These are phyloP conservation scores for Isatis lusitanica DNA, from an alignment of 441 rosid genomes.

Conservation along the genomic window DNA sequence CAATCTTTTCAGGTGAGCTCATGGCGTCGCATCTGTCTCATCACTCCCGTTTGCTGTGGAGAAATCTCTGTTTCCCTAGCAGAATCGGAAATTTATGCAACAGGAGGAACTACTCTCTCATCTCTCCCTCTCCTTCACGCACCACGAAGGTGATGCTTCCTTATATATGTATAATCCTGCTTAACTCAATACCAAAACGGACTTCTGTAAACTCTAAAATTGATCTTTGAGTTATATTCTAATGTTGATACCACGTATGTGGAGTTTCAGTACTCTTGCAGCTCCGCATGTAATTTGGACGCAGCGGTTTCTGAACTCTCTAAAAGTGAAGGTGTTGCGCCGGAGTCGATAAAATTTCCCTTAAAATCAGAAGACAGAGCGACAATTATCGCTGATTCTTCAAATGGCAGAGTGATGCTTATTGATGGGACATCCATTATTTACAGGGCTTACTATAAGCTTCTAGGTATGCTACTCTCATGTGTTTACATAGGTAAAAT, in stretches of 20 bases:
- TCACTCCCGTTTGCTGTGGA: conserved; percentile 32
- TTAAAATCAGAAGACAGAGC: conserved; percentile 41
- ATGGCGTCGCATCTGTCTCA: conserved; percentile 26
- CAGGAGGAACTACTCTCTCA: conserved; percentile 3
- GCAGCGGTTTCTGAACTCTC: conserved; percentile 38
- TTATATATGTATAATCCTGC: background rate
- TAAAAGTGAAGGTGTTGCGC: conserved; percentile 31
- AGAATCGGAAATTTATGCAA: conserved; percentile 5
- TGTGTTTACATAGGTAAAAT: background rate
- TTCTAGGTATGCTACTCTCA: conserved; percentile 56
- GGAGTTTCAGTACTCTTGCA: conserved; percentile 51
- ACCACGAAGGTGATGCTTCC: conserved; percentile 29
- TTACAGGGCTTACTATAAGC: conserved; percentile 95
- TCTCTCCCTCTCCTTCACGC: conserved; percentile 21
- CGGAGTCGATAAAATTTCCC: conserved; percentile 34
- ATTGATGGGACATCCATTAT: conserved; percentile 94
- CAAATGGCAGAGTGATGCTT: conserved; percentile 84
- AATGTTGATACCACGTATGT: conserved; percentile 3
- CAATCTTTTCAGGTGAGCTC: conserved; percentile 6
- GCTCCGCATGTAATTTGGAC: conserved; percentile 38
- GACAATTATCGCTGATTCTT: conserved; percentile 33
- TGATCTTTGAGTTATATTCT: background rate
- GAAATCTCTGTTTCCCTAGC: conserved; percentile 9
- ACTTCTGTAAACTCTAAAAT: background rate
- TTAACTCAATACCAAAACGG: background rate